phyloP scores from a whole-genome alignment of 2,329 filamentous ascomycete genomes.

The Ophiostoma ulmi region DNA sequence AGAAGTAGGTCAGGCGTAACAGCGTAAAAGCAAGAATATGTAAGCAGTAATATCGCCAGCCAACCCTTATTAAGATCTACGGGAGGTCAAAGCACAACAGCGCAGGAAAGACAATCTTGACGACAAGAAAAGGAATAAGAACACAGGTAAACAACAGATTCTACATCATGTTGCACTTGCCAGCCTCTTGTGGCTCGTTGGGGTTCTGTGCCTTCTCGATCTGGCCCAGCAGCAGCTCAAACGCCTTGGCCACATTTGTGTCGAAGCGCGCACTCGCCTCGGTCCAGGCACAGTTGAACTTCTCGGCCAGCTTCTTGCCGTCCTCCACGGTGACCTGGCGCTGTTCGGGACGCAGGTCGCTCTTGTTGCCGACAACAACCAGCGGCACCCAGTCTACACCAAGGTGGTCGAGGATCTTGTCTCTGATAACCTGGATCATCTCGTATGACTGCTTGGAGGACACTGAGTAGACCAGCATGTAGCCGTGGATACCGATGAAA shows the following conservation, averaged over 20 bases:
- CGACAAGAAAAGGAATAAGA: background rate
- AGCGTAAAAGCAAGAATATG: background rate
- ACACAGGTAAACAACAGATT: background rate
- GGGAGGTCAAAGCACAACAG: background rate
- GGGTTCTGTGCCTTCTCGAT: conserved; percentile 94
- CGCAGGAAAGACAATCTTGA: background rate
- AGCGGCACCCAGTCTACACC: conserved; percentile 89
- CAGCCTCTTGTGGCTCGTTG: conserved; percentile 70
- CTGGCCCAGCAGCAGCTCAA: conserved; percentile 89
- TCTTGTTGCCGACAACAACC: conserved; percentile 95
- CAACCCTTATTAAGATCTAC: background rate
- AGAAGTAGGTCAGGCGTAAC: background rate
- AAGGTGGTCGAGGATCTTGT: conserved; percentile 96
- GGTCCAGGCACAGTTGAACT: conserved; percentile 88
- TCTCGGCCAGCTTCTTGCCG: conserved; percentile 75
- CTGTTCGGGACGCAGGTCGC: conserved; percentile 85
- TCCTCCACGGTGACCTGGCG: conserved; percentile 84
- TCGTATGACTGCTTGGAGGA: conserved; percentile 91
- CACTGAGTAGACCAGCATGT: conserved; percentile 98
- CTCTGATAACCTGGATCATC: conserved; percentile 91
- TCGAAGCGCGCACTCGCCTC: conserved; percentile 93
- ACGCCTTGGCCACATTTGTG: conserved; percentile 86
- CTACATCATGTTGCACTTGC: conserved; percentile 84
- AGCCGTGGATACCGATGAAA: conserved; percentile 98
- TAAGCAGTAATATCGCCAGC: background rate